A percentile compares a stretch with the other conserved stretches of the same genome.
phyloP scores from a whole-genome alignment of 805 yeast species.

The Wickerhamomyces kurtzmanii region DNA sequence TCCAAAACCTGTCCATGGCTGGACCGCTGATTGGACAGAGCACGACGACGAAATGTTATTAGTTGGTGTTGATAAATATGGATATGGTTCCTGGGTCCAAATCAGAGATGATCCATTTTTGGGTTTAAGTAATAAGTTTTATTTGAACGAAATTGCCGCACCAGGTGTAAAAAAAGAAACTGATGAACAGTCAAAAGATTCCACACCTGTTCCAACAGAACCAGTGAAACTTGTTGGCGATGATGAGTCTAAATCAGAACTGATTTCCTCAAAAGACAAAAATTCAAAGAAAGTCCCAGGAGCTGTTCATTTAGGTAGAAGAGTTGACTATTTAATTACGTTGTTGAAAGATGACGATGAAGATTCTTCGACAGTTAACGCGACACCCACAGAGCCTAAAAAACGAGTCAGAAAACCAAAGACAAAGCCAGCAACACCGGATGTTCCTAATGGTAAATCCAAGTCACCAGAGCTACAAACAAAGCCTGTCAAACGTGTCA shows the following conservation, averaged over 20 bases:
- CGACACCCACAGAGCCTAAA: slow-evolving; percentile 18
- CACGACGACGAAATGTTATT: slow-evolving; percentile 81
- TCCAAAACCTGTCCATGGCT: slow-evolving; percentile 79
- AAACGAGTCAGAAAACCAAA: slow-evolving; percentile 17
- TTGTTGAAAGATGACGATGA: slow-evolving; percentile 55
- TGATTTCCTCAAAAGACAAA: slow-evolving; percentile 16
- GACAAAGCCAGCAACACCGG: slow-evolving; percentile 14
- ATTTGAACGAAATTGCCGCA: slow-evolving; percentile 39
- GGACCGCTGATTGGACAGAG: slow-evolving; percentile 83
- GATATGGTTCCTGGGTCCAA: slow-evolving; percentile 92
- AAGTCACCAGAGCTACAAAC: slow-evolving; percentile 2
- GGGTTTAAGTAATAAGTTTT: slow-evolving; percentile 78
- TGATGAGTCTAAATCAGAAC: slow-evolving; percentile 2
- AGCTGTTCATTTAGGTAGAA: slow-evolving; percentile 82
- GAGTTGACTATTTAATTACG: slow-evolving; percentile 77
- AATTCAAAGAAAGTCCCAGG: slow-evolving; percentile 71
- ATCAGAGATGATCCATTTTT: slow-evolving; percentile 93
- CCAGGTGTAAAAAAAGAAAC: slow-evolving; percentile 22
- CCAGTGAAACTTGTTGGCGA: slow-evolving; percentile 5
- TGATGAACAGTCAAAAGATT: slow-evolving; percentile 7
- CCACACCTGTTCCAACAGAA: neutral
- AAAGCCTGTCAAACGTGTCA: slow-evolving; percentile 14
- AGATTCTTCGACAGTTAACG: slow-evolving; percentile 8
- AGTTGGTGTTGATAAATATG: slow-evolving; percentile 84
- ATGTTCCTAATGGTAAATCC: slow-evolving; percentile 7